Conservation (phyloP, 495 filamentous ascomycete genomes). For the Neurospora africana region DNA sequence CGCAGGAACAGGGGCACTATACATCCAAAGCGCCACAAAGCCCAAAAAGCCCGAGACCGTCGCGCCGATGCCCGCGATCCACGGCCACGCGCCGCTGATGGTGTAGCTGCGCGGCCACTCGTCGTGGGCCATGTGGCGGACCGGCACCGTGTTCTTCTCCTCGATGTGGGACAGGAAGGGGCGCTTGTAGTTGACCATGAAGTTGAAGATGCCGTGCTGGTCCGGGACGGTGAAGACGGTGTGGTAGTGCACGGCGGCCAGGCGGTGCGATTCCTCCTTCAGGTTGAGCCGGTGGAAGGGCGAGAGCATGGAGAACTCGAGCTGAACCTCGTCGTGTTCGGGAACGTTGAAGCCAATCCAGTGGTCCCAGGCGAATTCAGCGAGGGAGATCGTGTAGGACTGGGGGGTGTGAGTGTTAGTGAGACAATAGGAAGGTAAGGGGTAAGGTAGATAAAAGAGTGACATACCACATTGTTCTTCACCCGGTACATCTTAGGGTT, state of each 20-base stretch:
- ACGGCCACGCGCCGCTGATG: constrained; percentile 88
- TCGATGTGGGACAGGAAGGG: constrained; percentile 84
- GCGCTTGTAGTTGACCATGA: constrained; percentile 90
- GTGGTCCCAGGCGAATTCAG: constrained; percentile 63
- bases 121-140: constrained; percentile 91
- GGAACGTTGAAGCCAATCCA: constrained; percentile 66
- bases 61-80: constrained; percentile 80
- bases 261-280: constrained; percentile 15
- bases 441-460: too few species aligned
- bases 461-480: constrained; percentile 87
- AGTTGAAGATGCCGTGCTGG: constrained; percentile 97
- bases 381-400: constrained; percentile 82
- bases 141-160: constrained; percentile 89
- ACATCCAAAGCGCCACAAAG: constrained; percentile 86
- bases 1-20: constrained; percentile 50
- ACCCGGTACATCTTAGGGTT: constrained; percentile 91
- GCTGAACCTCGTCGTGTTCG: constrained; percentile 61
- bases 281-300: constrained; percentile 92
- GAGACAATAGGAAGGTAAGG: too few species aligned
- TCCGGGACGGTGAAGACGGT: constrained; percentile 74
- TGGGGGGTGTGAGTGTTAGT: constrained; percentile 21
- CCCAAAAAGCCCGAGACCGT: constrained; percentile 75
- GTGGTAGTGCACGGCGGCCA: constrained; percentile 45
- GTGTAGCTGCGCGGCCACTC: constrained; percentile 87
- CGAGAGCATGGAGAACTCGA: constrained; percentile 97